Evolutionary conservation across 768 basidiomycete genomes (phyloP).

Genomic region (Termitomyces sp.): DNA sequence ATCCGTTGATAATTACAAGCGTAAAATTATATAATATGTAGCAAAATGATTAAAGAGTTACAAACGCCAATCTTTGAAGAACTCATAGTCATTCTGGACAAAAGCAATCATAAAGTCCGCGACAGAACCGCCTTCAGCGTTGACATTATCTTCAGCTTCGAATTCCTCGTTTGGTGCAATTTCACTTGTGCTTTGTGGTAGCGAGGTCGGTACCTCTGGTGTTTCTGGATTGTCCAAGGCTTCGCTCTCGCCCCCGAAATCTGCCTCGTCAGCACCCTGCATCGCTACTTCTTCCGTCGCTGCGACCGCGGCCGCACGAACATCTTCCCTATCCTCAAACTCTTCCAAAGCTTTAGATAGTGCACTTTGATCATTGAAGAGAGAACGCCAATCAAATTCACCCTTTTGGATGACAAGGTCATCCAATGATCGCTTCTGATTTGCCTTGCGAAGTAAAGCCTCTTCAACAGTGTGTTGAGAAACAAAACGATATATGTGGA

Average conservation of each 20-base stretch:
- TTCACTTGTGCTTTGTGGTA: conserved; percentile 21
- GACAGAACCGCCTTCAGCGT: conserved; percentile 61
- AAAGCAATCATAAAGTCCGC: conserved; percentile 83
- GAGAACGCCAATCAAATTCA: conserved; percentile 89
- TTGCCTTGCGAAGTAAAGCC: conserved; percentile 94
- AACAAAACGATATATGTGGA: conserved; percentile 94
- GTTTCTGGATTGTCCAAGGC: conserved; percentile 8
- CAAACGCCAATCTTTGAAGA: conserved; percentile 70
- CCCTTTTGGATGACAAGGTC: conserved; percentile 90
- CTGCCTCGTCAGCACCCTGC: conserved; percentile 76
- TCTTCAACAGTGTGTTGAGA: conserved; percentile 91
- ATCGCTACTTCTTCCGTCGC: conserved; percentile 65
- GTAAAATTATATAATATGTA: conserved; percentile 5
- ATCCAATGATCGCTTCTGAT: conserved; percentile 92
- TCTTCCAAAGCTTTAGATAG: conserved; percentile 75
- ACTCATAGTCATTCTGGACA: conserved; percentile 58
- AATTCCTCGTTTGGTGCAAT: conserved; percentile 28
- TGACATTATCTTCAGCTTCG: conserved; percentile 38
- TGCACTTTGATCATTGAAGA: conserved; percentile 65
- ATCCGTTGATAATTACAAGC: not conserved
- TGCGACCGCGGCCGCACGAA: conserved; percentile 73
- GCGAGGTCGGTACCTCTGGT: conserved; percentile 5
- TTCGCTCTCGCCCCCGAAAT: conserved; percentile 57
- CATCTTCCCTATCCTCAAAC: conserved; percentile 87
- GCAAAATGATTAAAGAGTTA: conserved; percentile 19